Evolutionary conservation across 2,329 filamentous ascomycete genomes (phyloP), one percentile per base, ranked within the genome.

Genomic region (Rutstroemia sp.): DNA sequence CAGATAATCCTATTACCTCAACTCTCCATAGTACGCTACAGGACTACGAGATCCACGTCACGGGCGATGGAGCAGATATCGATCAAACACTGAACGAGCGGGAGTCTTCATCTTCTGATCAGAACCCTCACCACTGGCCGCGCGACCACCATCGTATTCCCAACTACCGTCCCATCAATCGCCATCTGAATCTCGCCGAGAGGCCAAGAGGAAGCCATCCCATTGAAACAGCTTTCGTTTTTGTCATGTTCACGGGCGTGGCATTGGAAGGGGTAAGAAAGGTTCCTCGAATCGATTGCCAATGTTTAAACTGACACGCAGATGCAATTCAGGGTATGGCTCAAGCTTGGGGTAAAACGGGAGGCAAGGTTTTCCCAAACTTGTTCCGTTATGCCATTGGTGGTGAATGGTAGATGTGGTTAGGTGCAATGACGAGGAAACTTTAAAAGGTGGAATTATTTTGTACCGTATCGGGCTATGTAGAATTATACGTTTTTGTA

Each of bases 301-400:
- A 42, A 25, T 48, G 39, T 34, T 36, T 34, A 17, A 21, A 23
- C 19, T 47, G 30, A 34, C 30, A 34, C 30, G 30, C 9, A 12
- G 4, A 5, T 4, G 9, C 39, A 52, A 12, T 17, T 40, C 53
- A 75, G 71, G 68, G 73, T 52, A 64, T 68, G 7, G 71, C 73
- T 3, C 71, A 76, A 44, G 55, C 76, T 1, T 83, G 79, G 79
- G 67, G 74, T n/a, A 67, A 67, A 5, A 81, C 78, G 0, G 70
- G 73, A 2, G 79, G 78, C 0, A 75, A 66, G 57, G 58, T 79
- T 9, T 78, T 77, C 63, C 70, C 76, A 58, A 66, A 68, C n/a
- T 67, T 75, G 21, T 79, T 81, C 51, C 72, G 72, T 34, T 80
- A 80, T 62, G 73, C 75, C 34, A 68, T 83, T 56, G 79, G 81